Evolutionary conservation across 106 monocot genomes (phyloP).

Genomic region (Narthecium ossifragum): DNA sequence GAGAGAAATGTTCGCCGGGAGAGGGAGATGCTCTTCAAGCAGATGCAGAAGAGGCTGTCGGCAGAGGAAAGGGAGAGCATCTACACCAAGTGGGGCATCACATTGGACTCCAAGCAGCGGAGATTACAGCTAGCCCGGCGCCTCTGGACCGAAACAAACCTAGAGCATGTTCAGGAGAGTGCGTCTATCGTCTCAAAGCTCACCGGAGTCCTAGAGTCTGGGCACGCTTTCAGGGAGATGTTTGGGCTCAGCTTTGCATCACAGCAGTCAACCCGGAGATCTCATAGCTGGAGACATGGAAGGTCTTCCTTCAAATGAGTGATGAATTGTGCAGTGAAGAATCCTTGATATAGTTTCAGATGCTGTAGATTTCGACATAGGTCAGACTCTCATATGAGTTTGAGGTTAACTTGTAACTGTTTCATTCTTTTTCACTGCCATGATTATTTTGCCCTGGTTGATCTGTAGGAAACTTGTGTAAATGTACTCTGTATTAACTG

Average conservation of each 20-base stretch:
- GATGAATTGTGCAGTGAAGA: neutral
- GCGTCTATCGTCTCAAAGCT: conserved; percentile 69
- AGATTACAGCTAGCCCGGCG: conserved; percentile 41
- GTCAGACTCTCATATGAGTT: neutral
- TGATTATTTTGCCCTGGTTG: too few species aligned
- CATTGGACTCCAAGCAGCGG: conserved; percentile 65
- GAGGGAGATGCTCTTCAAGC: conserved; percentile 63
- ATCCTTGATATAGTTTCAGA: too few species aligned
- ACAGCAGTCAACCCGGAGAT: conserved; percentile 23
- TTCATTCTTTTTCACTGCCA: neutral
- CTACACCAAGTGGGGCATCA: conserved; percentile 72
- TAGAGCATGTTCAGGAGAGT: conserved; percentile 66
- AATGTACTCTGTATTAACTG: neutral
- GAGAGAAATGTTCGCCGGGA: conserved; percentile 48
- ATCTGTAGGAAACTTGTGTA: neutral
- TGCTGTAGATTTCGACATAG: too few species aligned
- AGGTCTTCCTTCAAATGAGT: conserved; percentile 16
- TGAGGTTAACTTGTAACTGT: neutral
- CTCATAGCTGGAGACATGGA: conserved; percentile 47
- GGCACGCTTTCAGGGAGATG: conserved; percentile 64
- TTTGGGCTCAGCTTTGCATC: conserved; percentile 74
- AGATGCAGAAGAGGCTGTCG: conserved; percentile 50
- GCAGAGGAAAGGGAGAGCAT: conserved; percentile 47
- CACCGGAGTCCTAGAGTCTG: conserved; percentile 44
- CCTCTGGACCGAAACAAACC: conserved; percentile 62